Evolutionary conservation across 805 yeast species (phyloP), one percentile per base, ranked within the genome.

Genomic region (Suhomyces faveliae): DNA sequence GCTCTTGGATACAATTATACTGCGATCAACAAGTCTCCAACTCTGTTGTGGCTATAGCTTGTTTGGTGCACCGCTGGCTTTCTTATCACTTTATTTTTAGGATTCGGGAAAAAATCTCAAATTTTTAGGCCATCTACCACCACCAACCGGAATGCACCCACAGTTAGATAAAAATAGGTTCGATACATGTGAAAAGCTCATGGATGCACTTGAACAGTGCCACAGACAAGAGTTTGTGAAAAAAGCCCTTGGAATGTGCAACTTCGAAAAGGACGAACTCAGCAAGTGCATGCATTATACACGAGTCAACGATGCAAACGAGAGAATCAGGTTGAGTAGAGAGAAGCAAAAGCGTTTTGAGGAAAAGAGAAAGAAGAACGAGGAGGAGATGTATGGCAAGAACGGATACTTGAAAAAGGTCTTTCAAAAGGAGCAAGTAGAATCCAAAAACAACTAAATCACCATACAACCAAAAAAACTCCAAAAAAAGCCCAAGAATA

Each of bases 121-220:
- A 37, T 19, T 12, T 37, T n/a, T 11, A 19, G 20, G 15, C 11
- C 40, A 20, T 37, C 15, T 12, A 35, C 25, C 40, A 37, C 40
- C 40, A 17, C 25, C 40, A 12, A 37, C 23, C n/a, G 15, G 11
- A 9, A 73, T 73, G 78, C 78, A 73, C 52, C 78, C 78, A 5
- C 77, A 73, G 51, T 61, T 73, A 52, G 78, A 74, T 56, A 68
- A 61, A 53, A 65, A 64, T 51, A 60, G 77, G 48, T 72, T 73
- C 51, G 72, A 67, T 41, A 66, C 86, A 15, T 92, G 99, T 66
- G 82, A 79, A 45, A 87, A 85, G 51, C 77, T 89, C 35, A 89
- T 94, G 64, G 84, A 85, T 51, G 97, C 96, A 0, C 77, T 92
- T 5, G 96, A 92, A 58, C 85, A 88, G 62, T 92, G 99, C 63